Evolutionary conservation across 805 yeast species (phyloP).

Genomic region (Yamadazyma scolyti): DNA sequence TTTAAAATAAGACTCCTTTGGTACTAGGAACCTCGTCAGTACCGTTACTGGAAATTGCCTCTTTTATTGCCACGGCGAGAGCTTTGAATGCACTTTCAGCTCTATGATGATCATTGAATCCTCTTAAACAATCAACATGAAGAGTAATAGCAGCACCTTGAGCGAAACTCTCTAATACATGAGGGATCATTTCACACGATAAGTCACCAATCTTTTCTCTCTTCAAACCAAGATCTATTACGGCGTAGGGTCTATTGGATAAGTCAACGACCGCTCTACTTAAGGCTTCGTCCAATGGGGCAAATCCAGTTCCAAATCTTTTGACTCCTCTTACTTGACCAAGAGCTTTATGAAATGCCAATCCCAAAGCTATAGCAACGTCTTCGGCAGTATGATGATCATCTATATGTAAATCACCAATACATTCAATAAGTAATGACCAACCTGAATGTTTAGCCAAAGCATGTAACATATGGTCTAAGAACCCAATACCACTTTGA

Average conservation of each 20-base stretch:
- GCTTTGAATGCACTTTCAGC: slow-evolving; percentile 97
- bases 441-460: slow-evolving; percentile 96
- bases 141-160: slow-evolving; percentile 85
- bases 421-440: slow-evolving; percentile 85
- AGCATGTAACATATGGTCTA: slow-evolving; percentile 97
- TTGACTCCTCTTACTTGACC: slow-evolving; percentile 89
- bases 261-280: slow-evolving; percentile 95
- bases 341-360: slow-evolving; percentile 83
- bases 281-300: slow-evolving; percentile 95
- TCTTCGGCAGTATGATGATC: slow-evolving; percentile 98
- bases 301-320: slow-evolving; percentile 89
- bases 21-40: slow-evolving; percentile 92
- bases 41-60: slow-evolving; percentile 80
- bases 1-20: slow-evolving; percentile 81
- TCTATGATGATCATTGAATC: slow-evolving; percentile 93
- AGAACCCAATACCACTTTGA: slow-evolving; percentile 90
- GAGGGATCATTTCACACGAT: slow-evolving; percentile 97
- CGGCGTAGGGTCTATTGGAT: slow-evolving; percentile 90
- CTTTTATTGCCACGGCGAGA: slow-evolving; percentile 85
- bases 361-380: slow-evolving; percentile 88
- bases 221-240: slow-evolving; percentile 81
- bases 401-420: slow-evolving; percentile 93
- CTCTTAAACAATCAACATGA: slow-evolving; percentile 92
- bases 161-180: slow-evolving; percentile 90
- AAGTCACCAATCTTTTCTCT: slow-evolving; percentile 93